Evolutionary conservation across 2,329 filamentous ascomycete species (phyloP), one percentile per base, ranked within the genome.

Genomic region (Microcyclospora tardicrescens): DNA sequence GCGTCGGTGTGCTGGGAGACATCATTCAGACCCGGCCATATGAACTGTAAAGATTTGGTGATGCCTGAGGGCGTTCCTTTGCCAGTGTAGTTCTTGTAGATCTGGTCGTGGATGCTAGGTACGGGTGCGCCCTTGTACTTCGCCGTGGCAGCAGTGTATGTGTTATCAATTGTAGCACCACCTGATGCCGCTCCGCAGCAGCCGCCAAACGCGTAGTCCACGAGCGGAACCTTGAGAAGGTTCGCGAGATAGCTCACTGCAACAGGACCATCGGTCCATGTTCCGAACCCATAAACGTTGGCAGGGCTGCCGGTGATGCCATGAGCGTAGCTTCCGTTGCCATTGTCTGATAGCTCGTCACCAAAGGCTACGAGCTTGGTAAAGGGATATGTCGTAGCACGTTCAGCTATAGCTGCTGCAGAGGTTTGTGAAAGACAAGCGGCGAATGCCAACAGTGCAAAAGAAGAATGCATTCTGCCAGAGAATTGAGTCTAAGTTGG

Each of bases 261-360:
- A 9, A 55, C 43, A 4, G 52, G 52, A 16, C 51, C 53, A 36
- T 56, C 48, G 14, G 53, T 56, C 53, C 52, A 55, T 6, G 52
- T 56, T 6, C 43, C 43, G 39, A 41, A 53, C 27, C 52, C 53
- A 42, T 56, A 56, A 27, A 54, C 42, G 24, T 39, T 45, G 15
- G 43, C 43, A 2, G 43, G 44, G 32, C 42, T 37, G 27, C 49
- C 49, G 5, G 49, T 46, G 35, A 56, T 46, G 28, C 48, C 46
- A 37, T 54, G 48, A 12, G 48, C 51, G 38, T 47, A 53, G 37
- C 35, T 43, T 14, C 52, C 53, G 34, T 50, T 53, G 29, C 53
- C 53, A 37, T 54, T 54, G 40, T 55, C 53, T 24, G 36, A 41
- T 28, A 56, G 37, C 29, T 56, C 50, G 35, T 56, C 53, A 13